A percentile compares a stretch with the other conserved stretches of the same genome.
Conservation (phyloP, 2,329 filamentous ascomycete species). For the Fusarium albosuccineum region DNA sequence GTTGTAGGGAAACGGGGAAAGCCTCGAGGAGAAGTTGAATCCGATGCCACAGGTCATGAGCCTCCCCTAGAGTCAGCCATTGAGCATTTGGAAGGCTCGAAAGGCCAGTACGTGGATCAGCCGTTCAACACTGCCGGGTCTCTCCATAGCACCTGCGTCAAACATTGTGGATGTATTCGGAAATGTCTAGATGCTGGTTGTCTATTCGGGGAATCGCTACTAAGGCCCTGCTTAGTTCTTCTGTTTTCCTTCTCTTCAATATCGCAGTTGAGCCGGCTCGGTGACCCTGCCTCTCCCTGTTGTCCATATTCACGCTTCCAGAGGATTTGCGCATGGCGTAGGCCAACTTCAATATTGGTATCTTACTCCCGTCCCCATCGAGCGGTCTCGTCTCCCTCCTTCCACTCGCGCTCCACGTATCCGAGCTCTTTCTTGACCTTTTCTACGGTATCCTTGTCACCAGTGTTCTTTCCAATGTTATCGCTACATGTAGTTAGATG, state of each 20-base stretch:
- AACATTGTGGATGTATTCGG: conserved; percentile 1
- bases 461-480: conserved; percentile 95
- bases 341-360: conserved; percentile 21
- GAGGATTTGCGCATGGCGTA: conserved; percentile 2
- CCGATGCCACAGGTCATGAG: no score
- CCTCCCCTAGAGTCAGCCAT: no score
- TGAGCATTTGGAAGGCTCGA: no score
- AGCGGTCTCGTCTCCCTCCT: conserved; percentile 83
- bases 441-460: conserved; percentile 81
- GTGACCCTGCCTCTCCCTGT: conserved; percentile 1
- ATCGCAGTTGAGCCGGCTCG: neutral
- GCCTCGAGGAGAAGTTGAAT: no score
- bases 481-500: conserved; percentile 61
- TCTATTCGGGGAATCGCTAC: conserved; percentile 20
- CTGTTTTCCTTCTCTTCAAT: neutral
- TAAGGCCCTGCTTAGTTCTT: neutral
- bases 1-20: no score
- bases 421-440: conserved; percentile 88
- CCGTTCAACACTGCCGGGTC: neutral
- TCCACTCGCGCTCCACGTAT: conserved; percentile 88
- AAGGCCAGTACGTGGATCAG: no score
- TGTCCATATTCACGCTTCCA: neutral
- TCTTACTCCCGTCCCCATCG: conserved; percentile 75
- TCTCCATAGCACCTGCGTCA: neutral
- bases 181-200: neutral